Evolutionary conservation across 441 rosid genomes (phyloP), one percentile per base, ranked within the genome.

Genomic region (Sinapis alba): DNA sequence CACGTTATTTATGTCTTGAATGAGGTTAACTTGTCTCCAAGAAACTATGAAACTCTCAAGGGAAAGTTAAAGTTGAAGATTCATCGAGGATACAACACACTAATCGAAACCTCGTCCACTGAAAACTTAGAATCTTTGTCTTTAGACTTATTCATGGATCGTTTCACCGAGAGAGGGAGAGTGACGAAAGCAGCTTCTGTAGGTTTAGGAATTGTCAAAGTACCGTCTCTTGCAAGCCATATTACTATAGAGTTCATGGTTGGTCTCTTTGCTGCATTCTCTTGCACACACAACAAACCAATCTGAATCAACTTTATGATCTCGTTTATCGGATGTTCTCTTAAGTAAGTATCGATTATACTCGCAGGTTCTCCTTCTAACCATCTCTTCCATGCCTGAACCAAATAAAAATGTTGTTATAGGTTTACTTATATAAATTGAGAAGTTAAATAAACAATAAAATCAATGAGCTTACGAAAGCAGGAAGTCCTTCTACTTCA

Each of bases 281-380:
- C 79, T 72, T 79, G 86, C 19, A 79, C 85, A 45, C 85, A 82
- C 9, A 82, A 68, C 60, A 80, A 60, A 1, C 78, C 81, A 2
- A 80, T 78, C 38, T 84, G 79, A 27, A 84, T 82, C 50, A 83
- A 79, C 78, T 79, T 83, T 73, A 58, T 28, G 6, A 69, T 59
- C 12, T 85, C 86, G 65, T 32, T 65, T 16, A 23, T 69, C 6
- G 84, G 68, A 65, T 67, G 62, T 19, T 24, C 59, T 1, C 15
- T 77, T 50, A 84, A 2, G 13, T 10, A 4, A 5, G 80, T 68
- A 58, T 84, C 87, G 3, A 84, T 60, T 9, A 82, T 15, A 41
- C 72, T 47, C 32, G n/a, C 19, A 4, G 61, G 26, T 5, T 62
- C 34, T 41, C 72, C 82, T 64, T 72, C 77, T 0, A 54, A 13